phyloP scores from a whole-genome alignment of 768 basidiomycete species.

The Boletus reticuloceps region DNA sequence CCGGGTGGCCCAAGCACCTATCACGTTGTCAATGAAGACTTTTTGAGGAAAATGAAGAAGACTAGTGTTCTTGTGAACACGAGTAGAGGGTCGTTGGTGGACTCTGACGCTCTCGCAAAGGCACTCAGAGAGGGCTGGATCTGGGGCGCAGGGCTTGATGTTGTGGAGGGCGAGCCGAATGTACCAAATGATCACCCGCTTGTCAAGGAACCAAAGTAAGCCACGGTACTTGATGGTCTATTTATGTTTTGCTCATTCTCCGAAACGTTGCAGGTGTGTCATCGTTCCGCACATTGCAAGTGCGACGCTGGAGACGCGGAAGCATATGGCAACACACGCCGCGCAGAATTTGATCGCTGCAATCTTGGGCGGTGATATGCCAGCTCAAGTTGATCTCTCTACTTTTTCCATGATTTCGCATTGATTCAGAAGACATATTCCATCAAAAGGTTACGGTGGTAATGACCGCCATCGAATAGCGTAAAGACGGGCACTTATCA shows the following conservation, averaged over 20 bases:
- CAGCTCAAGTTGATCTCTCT: slow-evolving; percentile 43
- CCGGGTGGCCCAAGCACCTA: slow-evolving; percentile 70
- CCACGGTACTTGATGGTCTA: slow-evolving; percentile 1
- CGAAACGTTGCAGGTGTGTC: slow-evolving; percentile 51
- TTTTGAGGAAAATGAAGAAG: slow-evolving; percentile 83
- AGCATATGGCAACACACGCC: slow-evolving; percentile 78
- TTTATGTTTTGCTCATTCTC: background rate
- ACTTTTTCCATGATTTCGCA: slow-evolving; percentile 1
- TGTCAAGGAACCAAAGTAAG: slow-evolving; percentile 70
- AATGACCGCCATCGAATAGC: background rate
- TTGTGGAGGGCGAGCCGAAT: slow-evolving; percentile 89
- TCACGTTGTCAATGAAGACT: slow-evolving; percentile 67
- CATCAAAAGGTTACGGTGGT: background rate
- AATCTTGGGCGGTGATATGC: slow-evolving; percentile 57
- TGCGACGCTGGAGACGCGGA: slow-evolving; percentile 81
- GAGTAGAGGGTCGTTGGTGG: slow-evolving; percentile 82
- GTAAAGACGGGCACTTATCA: background rate
- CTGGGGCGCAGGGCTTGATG: slow-evolving; percentile 91
- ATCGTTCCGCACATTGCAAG: slow-evolving; percentile 91
- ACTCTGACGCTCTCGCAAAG: slow-evolving; percentile 82
- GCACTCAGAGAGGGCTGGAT: slow-evolving; percentile 79
- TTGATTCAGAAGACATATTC: background rate
- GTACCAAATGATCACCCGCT: slow-evolving; percentile 74
- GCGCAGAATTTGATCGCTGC: slow-evolving; percentile 53
- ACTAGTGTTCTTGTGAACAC: slow-evolving; percentile 83